Conservation (phyloP, 306 rosid genomes). For the Hippophae tibetana region DNA sequence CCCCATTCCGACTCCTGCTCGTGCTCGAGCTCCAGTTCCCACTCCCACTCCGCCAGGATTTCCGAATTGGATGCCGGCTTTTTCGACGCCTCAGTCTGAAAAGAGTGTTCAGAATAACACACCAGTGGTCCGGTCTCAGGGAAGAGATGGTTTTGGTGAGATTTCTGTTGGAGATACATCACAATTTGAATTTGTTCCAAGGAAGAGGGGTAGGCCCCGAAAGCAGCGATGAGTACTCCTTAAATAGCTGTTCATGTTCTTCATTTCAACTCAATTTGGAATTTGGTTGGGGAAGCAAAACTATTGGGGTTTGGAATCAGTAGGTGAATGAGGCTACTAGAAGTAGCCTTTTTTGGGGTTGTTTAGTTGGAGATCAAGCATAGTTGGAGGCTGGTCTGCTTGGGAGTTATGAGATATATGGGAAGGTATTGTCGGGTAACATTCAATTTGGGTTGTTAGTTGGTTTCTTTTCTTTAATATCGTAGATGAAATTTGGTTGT, state of each 20-base stretch:
- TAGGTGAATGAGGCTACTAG: too few relatives aligned
- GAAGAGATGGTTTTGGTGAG: constrained; percentile 3
- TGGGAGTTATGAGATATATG: too few relatives aligned
- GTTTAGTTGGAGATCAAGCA: too few relatives aligned
- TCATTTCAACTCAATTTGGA: not conserved
- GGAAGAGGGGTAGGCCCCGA: constrained; percentile 64
- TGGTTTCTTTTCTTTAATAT: too few relatives aligned
- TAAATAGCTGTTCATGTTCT: not conserved
- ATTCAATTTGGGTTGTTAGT: too few relatives aligned
- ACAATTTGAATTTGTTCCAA: not conserved
- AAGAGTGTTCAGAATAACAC: constrained; percentile 15
- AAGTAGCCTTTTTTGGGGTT: too few relatives aligned
- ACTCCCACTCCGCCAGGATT: not conserved
- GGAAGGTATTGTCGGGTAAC: too few relatives aligned
- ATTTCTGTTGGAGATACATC: constrained; percentile 22
- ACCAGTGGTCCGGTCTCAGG: not conserved
- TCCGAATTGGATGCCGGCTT: constrained; percentile 67
- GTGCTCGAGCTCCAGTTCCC: too few relatives aligned
- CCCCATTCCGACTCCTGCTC: too few relatives aligned
- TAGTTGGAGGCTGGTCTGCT: too few relatives aligned
- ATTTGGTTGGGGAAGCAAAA: not conserved
- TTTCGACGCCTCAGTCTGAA: constrained; percentile 6
- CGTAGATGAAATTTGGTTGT: too few relatives aligned
- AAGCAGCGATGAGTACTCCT: not conserved
- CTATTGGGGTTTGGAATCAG: too few relatives aligned